Base-by-base conservation (phyloP, 805 yeast genomes). In the Clavispora fructus region DNA sequence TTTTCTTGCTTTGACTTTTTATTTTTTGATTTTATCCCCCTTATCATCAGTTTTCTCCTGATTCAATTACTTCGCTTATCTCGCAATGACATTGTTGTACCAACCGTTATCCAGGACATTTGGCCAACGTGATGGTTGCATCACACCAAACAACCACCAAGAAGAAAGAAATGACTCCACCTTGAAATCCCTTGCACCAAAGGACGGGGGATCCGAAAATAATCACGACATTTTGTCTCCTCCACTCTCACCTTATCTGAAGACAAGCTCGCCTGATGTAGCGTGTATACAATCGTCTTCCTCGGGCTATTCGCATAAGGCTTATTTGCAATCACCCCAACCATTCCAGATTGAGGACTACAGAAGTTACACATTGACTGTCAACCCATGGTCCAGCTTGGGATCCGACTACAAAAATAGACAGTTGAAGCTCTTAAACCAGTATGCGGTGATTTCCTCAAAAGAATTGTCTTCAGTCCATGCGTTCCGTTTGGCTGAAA, bases 371-470 rank as follows among this genome's bases (percentile, higher is more conserved):
- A 67, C 71, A 35, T 62, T 82, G 50, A 73, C 69, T 32, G 68
- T 83, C 46, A 71, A 74, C 54, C 79, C 86, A 6, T 80, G 82
- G 78, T 51, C 61, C 9, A 69, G 69, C 38, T 57, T 78, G 46
- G 66, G 60, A 6, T 66, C 72, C 32, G 67, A 68, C 41, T 82
- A 70, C 63, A 80, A 77, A 57, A 62, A 59, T 41, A 64, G 68
- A 40, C 85, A 80, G 49, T 54, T 78, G 45, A 60, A 59, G n/a
- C 82, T 82, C 53, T 65, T 82, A 48, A 71, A 71, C 47, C 79
- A 79, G 53, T 82, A 82, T 60, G 63, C 68, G 27, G 61, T 67
- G 17, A 59, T 63, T 10, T 57, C 62, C 38, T 42, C 54, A 6
- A 54, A 49, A 32, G 54, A 53, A 35, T 7, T 13, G 43, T 42